A percentile compares a stretch with the other conserved stretches of the same genome.
Evolutionary conservation across 2,329 filamentous ascomycete species (phyloP).

Genomic region (Pyricularia grisea): DNA sequence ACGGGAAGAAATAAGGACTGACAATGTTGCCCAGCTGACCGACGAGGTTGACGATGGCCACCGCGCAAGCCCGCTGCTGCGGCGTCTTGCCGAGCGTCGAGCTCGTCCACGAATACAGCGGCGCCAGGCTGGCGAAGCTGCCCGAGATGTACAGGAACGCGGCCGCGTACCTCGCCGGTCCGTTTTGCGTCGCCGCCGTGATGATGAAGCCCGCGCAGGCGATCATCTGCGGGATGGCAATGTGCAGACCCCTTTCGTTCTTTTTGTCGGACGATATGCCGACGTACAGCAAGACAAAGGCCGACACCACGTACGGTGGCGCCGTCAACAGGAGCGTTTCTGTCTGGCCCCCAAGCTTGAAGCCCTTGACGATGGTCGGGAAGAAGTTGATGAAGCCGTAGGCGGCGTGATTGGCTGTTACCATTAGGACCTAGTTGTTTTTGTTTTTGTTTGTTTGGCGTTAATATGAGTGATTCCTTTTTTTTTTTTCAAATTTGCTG

Average conservation of each 20-base stretch:
- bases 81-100: constrained; percentile 23
- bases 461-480: constrained; percentile 3
- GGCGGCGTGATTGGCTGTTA: constrained; percentile 12
- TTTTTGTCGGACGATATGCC: constrained; percentile 5
- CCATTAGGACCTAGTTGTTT: constrained; percentile 5
- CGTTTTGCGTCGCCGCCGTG: constrained; percentile 1
- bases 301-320: constrained; percentile 15
- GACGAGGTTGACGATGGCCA: constrained; percentile 25
- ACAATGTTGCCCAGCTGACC: constrained; percentile 45
- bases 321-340: constrained; percentile 21
- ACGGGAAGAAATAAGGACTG: constrained; percentile 53
- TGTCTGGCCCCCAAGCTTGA: constrained; percentile 13
- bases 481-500: not conserved
- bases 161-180: constrained; percentile 19
- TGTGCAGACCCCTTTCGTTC: not conserved
- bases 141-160: constrained; percentile 27
- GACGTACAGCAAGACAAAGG: constrained; percentile 8
- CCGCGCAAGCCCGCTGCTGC: constrained; percentile 25
- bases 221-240: not conserved
- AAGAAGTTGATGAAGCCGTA: constrained; percentile 18
- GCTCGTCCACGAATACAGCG: constrained; percentile 25
- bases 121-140: constrained; percentile 21
- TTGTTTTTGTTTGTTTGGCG: not conserved
- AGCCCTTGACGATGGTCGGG: constrained; percentile 13
- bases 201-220: constrained; percentile 4